Evolutionary conservation across 441 rosid genomes (phyloP).

Genomic region (Gossypium schwendimanii): DNA sequence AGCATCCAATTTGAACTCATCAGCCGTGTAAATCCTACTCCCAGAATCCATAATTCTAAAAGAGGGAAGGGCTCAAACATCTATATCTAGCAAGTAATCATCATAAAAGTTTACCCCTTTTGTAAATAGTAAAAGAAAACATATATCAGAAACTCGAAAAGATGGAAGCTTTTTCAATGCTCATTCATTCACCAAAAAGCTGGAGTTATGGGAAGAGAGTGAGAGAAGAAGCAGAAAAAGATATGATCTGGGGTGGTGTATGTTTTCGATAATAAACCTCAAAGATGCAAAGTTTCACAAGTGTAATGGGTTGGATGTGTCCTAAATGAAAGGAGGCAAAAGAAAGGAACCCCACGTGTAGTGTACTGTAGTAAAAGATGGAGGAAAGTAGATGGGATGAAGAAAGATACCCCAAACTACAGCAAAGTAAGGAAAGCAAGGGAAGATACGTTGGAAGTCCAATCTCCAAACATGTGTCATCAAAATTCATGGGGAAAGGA

Average conservation of each 20-base stretch:
- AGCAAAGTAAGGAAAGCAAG: conserved; percentile 6
- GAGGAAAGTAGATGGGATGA: not conserved
- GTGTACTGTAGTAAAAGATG: not conserved
- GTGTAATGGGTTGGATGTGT: conserved; percentile 29
- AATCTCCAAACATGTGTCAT: conserved; percentile 13
- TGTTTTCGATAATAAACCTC: conserved; percentile 12
- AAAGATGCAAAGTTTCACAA: conserved; percentile 23
- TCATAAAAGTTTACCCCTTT: not conserved
- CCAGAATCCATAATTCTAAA: conserved; percentile 50
- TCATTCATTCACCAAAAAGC: conserved; percentile 19
- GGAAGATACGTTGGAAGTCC: conserved; percentile 8
- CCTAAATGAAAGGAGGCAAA: conserved; percentile 31
- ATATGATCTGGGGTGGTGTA: conserved; percentile 24
- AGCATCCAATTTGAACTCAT: conserved; percentile 58
- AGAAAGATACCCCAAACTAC: conserved; percentile 14
- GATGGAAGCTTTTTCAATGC: conserved; percentile 23
- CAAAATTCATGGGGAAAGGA: conserved; percentile 27
- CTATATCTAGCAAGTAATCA: conserved; percentile 2
- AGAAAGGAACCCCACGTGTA: conserved; percentile 45
- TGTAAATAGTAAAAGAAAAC: not conserved
- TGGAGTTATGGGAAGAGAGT: not conserved
- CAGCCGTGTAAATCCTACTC: conserved; percentile 35
- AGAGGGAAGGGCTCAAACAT: conserved; percentile 19
- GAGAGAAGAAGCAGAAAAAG: conserved; percentile 14
- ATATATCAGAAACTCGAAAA: conserved; percentile 13